Base-by-base conservation (phyloP, 228 moss, liverwort and hornwort genomes). In the Sphagnum fallax region DNA sequence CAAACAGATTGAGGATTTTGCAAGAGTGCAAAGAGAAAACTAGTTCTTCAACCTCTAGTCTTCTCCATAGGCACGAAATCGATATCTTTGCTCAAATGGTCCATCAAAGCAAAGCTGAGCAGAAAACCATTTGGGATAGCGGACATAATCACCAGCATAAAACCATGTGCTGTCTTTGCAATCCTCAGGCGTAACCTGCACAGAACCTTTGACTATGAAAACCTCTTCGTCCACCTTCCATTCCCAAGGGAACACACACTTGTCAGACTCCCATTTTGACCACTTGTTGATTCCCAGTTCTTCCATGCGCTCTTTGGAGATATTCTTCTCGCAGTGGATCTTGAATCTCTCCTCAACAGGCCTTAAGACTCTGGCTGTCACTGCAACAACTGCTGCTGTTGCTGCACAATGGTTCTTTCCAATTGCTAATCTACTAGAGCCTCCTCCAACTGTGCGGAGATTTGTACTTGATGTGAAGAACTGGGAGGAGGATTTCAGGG, bases 191-290 rank as follows among this genome's bases (percentile, higher is more conserved):
- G 67, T 77, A 6, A 98, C 87, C 68, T 80, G 82, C 62, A 98
- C 62, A 48, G 81, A 75, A 55, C 98, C 98, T 68, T 89, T 90
- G 14, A 85, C 77, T 8, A 94, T 69, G 60, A 89, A 90, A 60
- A 94, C 84, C 68, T 85, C 79, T 81, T 98, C 91, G 65, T 98
- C 92, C 18, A 86, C 93, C 66, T 81, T 67, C 98, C 98, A 98
- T 52, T 85, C 87, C 68, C 90, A 82, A 0, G 79, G 76, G 53
- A 65, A 80, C 52, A 72, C 81, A 59, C 90, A 87, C 16, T 67
- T 47, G 1, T 81, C 90, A 70, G 88, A 86, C 49, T 90, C 86
- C 98, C 98, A 98, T 48, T 67, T 90, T 47, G 87, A 83, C 93
- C 93, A 98, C 51, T 89, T 77, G 69, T 70, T 50, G 16, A 98